Evolutionary conservation across 164 flowering plant species (phyloP), one percentile per base, ranked within the genome.

Genomic region (Pachysandra terminalis): DNA sequence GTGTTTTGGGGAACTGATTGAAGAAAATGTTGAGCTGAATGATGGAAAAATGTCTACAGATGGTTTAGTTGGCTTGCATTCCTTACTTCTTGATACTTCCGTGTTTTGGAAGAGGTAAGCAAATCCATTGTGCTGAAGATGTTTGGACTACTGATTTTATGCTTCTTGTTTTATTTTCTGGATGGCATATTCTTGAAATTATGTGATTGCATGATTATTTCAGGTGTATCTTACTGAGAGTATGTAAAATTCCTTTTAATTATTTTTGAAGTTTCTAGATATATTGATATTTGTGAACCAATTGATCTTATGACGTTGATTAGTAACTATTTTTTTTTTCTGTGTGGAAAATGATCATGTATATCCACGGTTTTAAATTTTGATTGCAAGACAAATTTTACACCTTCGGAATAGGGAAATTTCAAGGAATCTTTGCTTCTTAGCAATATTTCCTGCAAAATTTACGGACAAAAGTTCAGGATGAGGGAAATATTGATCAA

Each of bases 41-140:
- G 81, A 74, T 10, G 68, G 45, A 37, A 68, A 78, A 22, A 35
- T 59, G 35, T 63, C 75, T 63, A 80, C 41, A 74, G 68, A 74
- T 66, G 75, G 63, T 65, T 59, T 68, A 68, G 69, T 61, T 81
- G 95, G 90, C 66, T 78, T 87, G 71, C 92, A 90, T 68, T 83
- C 87, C 80, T 72, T 90, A 64, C 84, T 82, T 73, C 88, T 95
- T 22, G 84, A 90, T 75, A 90, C 90, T 64, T 87, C 97, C 21
- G 87, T 95, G 67, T 95, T 92, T 72, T 74, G 74, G 61, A 83
- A 83, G 71, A 90, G 98, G 98, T 89, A 80, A 76, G 61, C n/a
- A 63, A 28, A 24, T 19, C 24, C 19, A 61, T 26, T 59, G 22
- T 65, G 15, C 25, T 32, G 37, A 3, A 27, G 10, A 53, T 6